Conservation (phyloP, 208 protist species). For the Porcisia deanei region DNA sequence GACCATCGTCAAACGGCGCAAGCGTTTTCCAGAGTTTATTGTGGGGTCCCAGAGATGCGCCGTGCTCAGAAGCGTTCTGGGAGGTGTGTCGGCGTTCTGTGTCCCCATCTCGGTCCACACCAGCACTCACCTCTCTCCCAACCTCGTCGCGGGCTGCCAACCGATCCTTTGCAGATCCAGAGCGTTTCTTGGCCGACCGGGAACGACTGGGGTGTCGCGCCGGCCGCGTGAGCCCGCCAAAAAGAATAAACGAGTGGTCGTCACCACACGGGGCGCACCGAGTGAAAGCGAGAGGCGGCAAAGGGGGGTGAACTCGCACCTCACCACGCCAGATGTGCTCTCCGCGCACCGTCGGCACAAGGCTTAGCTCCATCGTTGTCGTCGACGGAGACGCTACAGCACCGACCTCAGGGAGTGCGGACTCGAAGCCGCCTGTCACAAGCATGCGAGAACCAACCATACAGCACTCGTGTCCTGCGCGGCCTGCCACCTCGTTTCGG, state of each 20-base stretch:
- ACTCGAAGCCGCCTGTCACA: conserved; percentile 71
- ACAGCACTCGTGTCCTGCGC: conserved; percentile 68
- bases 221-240: conserved; percentile 63
- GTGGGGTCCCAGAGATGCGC: not conserved
- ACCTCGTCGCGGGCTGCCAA: conserved; percentile 1
- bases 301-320: conserved; percentile 29
- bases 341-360: conserved; percentile 51
- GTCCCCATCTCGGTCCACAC: not conserved
- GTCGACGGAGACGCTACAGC: conserved; percentile 10
- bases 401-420: conserved; percentile 42
- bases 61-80: not conserved
- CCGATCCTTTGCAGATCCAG: conserved; percentile 9
- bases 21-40: conserved; percentile 32
- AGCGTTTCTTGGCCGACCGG: conserved; percentile 5
- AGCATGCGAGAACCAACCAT: conserved; percentile 79
- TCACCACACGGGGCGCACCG: conserved; percentile 71
- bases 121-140: conserved; percentile 6
- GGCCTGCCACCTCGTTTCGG: conserved; percentile 29
- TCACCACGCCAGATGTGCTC: conserved; percentile 58
- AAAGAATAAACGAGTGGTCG: conserved; percentile 72
- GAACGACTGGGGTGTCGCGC: conserved; percentile 14
- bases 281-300: conserved; percentile 72
- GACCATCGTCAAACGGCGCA: conserved; percentile 54
- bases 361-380: conserved; percentile 59
- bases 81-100: not conserved